These are phyloP conservation scores for Phialemoniopsis sp. DNA, from an alignment of 2,329 filamentous ascomycete species.

Conservation along the genomic window DNA sequence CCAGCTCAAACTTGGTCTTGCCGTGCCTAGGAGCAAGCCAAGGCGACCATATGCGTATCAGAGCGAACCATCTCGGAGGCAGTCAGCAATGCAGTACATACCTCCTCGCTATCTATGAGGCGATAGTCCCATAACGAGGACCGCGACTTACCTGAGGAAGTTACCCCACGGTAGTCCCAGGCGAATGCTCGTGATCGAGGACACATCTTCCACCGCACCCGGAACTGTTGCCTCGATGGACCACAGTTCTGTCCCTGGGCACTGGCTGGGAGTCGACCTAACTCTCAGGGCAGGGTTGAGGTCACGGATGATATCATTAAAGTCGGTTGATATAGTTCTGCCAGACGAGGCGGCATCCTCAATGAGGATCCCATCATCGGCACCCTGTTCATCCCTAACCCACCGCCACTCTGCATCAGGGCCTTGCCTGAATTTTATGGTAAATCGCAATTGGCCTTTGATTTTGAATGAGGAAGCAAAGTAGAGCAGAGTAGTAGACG, in stretches of 20 bases:
- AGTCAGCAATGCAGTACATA: conserved; percentile 11
- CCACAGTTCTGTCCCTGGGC: conserved; percentile 67
- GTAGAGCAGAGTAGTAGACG: conserved; percentile 38
- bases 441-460: conserved; percentile 54
- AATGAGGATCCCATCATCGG: conserved; percentile 60
- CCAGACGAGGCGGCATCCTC: conserved; percentile 32
- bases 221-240: conserved; percentile 54
- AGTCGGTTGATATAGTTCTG: conserved; percentile 25
- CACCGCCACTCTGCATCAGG: conserved; percentile 61
- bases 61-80: conserved; percentile 65
- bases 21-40: conserved; percentile 92
- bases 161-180: conserved; percentile 61
- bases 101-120: too few species aligned
- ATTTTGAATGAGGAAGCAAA: conserved; percentile 50
- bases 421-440: conserved; percentile 61
- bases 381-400: conserved; percentile 60
- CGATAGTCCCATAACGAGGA: too few species aligned
- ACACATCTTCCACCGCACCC: conserved; percentile 51
- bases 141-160: conserved; percentile 46
- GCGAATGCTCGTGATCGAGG: conserved; percentile 49
- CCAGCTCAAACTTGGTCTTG: conserved; percentile 57
- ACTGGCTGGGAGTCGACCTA: conserved; percentile 56
- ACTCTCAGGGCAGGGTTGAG: conserved; percentile 54
- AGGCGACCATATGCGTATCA: conserved; percentile 74
- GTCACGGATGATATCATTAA: conserved; percentile 52